Evolutionary conservation across 1,284 basidiomycete species (phyloP).

Genomic region (Fomitopsis schrenkii): DNA sequence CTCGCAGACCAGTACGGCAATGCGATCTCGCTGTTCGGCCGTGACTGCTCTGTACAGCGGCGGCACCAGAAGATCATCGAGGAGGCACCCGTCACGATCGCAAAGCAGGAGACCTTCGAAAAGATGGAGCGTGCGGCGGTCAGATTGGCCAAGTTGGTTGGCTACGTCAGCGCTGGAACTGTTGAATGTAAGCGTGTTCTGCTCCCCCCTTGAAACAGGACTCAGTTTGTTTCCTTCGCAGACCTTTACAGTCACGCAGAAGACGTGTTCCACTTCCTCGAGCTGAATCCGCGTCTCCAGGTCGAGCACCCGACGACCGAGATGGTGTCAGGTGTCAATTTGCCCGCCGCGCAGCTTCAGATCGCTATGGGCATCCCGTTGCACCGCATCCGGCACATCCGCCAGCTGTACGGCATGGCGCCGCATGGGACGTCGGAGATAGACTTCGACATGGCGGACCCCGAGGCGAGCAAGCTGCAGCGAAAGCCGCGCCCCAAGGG

Average conservation of each 20-base stretch:
- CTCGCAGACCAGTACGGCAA: conserved; percentile 99
- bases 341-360: conserved; percentile 96
- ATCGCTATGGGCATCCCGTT: conserved; percentile 98
- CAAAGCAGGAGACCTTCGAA: conserved; percentile 86
- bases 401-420: conserved; percentile 92
- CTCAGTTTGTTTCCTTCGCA: conserved; percentile 24
- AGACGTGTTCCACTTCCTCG: conserved; percentile 95
- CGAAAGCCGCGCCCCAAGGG: conserved; percentile 97
- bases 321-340: conserved; percentile 98
- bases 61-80: conserved; percentile 99
- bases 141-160: conserved; percentile 95
- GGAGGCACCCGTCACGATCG: conserved; percentile 98
- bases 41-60: conserved; percentile 99
- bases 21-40: conserved; percentile 98
- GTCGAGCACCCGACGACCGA: conserved; percentile 99
- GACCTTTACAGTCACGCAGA: conserved; percentile 95
- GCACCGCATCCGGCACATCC: conserved; percentile 94
- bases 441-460: conserved; percentile 94
- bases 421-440: conserved; percentile 87
- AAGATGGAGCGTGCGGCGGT: conserved; percentile 99
- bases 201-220: not conserved
- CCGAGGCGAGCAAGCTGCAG: conserved; percentile 84
- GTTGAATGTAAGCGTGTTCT: conserved; percentile 77
- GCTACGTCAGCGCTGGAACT: conserved; percentile 98
- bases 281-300: conserved; percentile 99